Evolutionary conservation across 805 yeast genomes (phyloP).

Genomic region (Pichia manshurica): DNA sequence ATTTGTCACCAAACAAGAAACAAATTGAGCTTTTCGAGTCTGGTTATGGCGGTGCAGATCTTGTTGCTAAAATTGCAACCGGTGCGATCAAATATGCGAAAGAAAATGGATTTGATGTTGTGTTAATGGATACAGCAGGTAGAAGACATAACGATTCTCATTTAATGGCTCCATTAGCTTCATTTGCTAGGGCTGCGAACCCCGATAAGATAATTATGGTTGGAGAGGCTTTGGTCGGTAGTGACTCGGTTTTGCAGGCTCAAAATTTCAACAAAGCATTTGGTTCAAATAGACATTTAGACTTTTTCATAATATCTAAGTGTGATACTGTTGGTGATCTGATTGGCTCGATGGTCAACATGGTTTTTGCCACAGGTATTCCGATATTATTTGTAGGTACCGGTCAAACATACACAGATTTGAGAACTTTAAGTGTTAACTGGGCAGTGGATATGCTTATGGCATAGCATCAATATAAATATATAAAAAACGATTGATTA

Average conservation of each 20-base stretch:
- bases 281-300: slow-evolving; percentile 73
- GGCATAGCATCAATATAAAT: slow-evolving; percentile 34
- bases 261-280: slow-evolving; percentile 88
- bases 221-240: slow-evolving; percentile 96
- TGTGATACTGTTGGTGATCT: slow-evolving; percentile 97
- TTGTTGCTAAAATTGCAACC: slow-evolving; percentile 87
- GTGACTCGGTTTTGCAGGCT: slow-evolving; percentile 95
- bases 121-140: slow-evolving; percentile 95
- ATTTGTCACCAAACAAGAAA: slow-evolving; percentile 44
- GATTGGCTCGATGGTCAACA: slow-evolving; percentile 94
- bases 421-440: slow-evolving; percentile 81
- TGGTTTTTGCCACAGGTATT: slow-evolving; percentile 94
- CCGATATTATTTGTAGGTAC: slow-evolving; percentile 95
- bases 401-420: slow-evolving; percentile 94
- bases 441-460: slow-evolving; percentile 87
- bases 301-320: slow-evolving; percentile 87
- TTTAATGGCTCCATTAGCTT: slow-evolving; percentile 90
- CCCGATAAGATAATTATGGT: slow-evolving; percentile 98
- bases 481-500: too few species aligned
- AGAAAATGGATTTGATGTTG: slow-evolving; percentile 69
- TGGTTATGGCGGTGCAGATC: slow-evolving; percentile 95
- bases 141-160: slow-evolving; percentile 93
- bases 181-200: slow-evolving; percentile 90
- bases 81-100: slow-evolving; percentile 81
- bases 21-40: slow-evolving; percentile 80